Evolutionary conservation across 208 protist genomes (phyloP).

Genomic region (Crithidia acanthocephali): DNA sequence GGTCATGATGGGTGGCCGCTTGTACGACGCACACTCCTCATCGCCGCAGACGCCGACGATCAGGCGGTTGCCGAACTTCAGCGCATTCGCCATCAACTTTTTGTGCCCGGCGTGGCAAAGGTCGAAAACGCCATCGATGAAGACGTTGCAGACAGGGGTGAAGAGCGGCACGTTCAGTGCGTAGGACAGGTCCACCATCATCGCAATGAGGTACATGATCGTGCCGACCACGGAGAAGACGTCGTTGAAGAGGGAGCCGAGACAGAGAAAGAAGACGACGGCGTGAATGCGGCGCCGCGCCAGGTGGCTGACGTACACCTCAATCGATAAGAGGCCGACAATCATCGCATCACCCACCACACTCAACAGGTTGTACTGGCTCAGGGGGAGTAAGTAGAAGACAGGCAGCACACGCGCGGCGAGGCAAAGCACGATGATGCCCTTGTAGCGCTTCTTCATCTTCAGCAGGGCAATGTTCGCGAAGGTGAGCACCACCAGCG

Average conservation of each 20-base stretch:
- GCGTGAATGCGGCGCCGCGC: slow-evolving; percentile 87
- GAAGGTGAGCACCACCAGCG: slow-evolving; percentile 61
- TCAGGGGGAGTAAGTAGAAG: slow-evolving; percentile 80
- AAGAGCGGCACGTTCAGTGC: slow-evolving; percentile 91
- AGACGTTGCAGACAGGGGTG: slow-evolving; percentile 90
- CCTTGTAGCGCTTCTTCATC: slow-evolving; percentile 73
- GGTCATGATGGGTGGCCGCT: slow-evolving; percentile 94
- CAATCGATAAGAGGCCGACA: slow-evolving; percentile 80
- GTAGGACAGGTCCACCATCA: slow-evolving; percentile 90
- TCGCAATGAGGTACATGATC: slow-evolving; percentile 79
- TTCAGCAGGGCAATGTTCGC: slow-evolving; percentile 66
- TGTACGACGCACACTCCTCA: slow-evolving; percentile 87
- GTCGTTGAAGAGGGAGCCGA: slow-evolving; percentile 89
- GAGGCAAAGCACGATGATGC: slow-evolving; percentile 67
- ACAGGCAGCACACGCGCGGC: slow-evolving; percentile 72
- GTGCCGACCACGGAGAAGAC: slow-evolving; percentile 69
- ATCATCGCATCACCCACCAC: slow-evolving; percentile 90
- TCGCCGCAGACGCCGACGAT: slow-evolving; percentile 93
- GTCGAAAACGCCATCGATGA: slow-evolving; percentile 94
- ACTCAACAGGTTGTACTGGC: slow-evolving; percentile 64
- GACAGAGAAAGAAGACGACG: slow-evolving; percentile 78
- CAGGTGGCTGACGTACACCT: slow-evolving; percentile 90
- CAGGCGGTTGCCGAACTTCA: slow-evolving; percentile 89
- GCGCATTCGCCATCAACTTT: slow-evolving; percentile 82
- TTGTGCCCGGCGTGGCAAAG: slow-evolving; percentile 94